Base-by-base conservation (phyloP, 352 stramenopile genomes). In the Nannochloropsis limnetica region DNA sequence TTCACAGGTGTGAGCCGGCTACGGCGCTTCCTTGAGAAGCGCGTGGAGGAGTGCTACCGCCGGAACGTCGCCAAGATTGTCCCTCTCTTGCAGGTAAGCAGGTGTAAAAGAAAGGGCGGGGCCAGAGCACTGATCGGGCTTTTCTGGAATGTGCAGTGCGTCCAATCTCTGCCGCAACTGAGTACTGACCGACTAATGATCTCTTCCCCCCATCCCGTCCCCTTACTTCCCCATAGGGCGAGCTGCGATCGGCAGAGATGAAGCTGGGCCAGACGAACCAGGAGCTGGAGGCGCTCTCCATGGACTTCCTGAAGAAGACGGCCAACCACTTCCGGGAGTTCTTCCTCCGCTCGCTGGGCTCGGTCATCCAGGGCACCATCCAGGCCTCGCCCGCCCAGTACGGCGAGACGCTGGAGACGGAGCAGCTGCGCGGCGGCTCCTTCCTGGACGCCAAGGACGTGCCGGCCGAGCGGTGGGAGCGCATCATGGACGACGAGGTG, bases 51-150 rank as follows among this genome's bases (percentile, higher is more conserved):
- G 69, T 91, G 85, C 68, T 94, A 94, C 84, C 83, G 90, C 28
- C 68, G 88, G 15, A 94, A 94, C 85, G 90, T 93, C 29, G 88
- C 89, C 17, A 89, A 91, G 84, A 92, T 94, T 81, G 88, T 94
- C 31, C 90, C 90, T 25, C 82, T 93, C 79, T 85, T 94, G 22
- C 90, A 93, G 86, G 84, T 83, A 45, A 79, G 28, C 1, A 29
- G n/a, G 5, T 22, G 17, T 6, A 22, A 68, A 68, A 68, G 32
- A 9, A 44, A 44, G 32, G 32, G 32, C 32, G 37, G 2, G 8
- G 37, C 8, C 11, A 49, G 37, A 15, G 1, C 37, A 49, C 8
- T 15, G 2, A 6, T 14, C 8, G n/a, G n/a, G n/a, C 37, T 1
- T 14, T 49, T 14, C 37, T 49, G 37, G 37, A 49, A 15, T 49